phyloP scores from a whole-genome alignment of 352 stramenopile species.

The Paralagenidium karlingii region DNA sequence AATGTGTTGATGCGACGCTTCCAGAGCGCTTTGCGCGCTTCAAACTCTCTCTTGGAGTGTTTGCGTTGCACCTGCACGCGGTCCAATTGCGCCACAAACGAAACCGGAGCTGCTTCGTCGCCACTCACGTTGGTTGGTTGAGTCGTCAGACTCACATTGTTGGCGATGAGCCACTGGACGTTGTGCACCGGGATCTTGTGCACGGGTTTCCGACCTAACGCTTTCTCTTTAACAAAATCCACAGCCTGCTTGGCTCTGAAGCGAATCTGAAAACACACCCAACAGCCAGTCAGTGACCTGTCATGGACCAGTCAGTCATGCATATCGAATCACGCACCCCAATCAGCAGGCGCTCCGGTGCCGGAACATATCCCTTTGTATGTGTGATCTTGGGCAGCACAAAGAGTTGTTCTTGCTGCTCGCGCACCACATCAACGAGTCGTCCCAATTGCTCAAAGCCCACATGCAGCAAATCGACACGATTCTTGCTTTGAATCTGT shows the following conservation, averaged over 20 bases:
- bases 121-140: too few species aligned
- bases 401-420: slow-evolving; percentile 52
- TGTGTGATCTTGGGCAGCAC: too few species aligned
- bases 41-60: not conserved
- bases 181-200: slow-evolving; percentile 53
- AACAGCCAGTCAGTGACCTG: too few species aligned
- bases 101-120: too few species aligned
- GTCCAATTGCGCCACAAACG: too few species aligned
- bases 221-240: slow-evolving; percentile 55
- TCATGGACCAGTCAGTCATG: too few species aligned
- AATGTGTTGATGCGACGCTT: slow-evolving; percentile 3
- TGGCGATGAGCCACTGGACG: slow-evolving; percentile 42
- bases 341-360: slow-evolving; percentile 44
- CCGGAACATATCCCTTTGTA: slow-evolving; percentile 64
- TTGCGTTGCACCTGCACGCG: too few species aligned
- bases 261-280: too few species aligned
- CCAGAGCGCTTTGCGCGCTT: not conserved
- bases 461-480: slow-evolving; percentile 50
- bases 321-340: too few species aligned
- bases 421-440: slow-evolving; percentile 44
- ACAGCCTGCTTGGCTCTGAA: slow-evolving; percentile 46
- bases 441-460: slow-evolving; percentile 62
- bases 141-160: too few species aligned
- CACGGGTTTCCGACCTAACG: slow-evolving; percentile 43
- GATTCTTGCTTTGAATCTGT: slow-evolving; percentile 65